A percentile compares a stretch with the other conserved stretches of the same genome.
These are phyloP conservation scores for Penicillium sp. DNA, from an alignment of 2,329 filamentous ascomycete species.

Conservation along the genomic window DNA sequence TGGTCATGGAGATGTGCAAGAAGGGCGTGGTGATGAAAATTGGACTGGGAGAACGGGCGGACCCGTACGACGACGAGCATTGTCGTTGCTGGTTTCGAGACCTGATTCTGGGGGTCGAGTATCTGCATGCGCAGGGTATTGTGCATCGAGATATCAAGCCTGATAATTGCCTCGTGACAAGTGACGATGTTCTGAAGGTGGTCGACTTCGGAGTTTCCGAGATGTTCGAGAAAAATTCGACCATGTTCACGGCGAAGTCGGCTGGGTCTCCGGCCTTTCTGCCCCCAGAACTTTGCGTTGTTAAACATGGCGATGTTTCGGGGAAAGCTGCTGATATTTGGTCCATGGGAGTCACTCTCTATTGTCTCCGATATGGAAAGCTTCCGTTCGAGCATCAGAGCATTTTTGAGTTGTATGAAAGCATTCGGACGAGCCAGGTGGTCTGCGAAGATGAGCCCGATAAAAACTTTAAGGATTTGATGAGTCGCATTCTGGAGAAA, in stretches of 20 bases:
- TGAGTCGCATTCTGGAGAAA: constrained; percentile 74
- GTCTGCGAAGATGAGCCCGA: constrained; percentile 63
- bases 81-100: constrained; percentile 94
- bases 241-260: constrained; percentile 90
- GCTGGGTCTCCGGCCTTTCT: constrained; percentile 94
- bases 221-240: constrained; percentile 85
- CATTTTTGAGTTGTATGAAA: constrained; percentile 83
- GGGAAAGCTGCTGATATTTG: constrained; percentile 92
- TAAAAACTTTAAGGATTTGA: constrained; percentile 69
- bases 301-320: constrained; percentile 80
- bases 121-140: constrained; percentile 89
- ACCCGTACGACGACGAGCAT: constrained; percentile 76
- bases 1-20: constrained; percentile 99
- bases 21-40: constrained; percentile 98
- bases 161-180: constrained; percentile 86
- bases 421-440: constrained; percentile 71
- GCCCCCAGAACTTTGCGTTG: constrained; percentile 85
- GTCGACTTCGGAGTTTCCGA: constrained; percentile 99
- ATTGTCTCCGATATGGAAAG: constrained; percentile 82
- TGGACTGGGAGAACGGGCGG: constrained; percentile 75
- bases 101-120: constrained; percentile 91
- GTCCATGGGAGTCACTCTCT: constrained; percentile 96
- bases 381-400: constrained; percentile 80
- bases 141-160: constrained; percentile 98
- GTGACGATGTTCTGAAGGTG: constrained; percentile 91